Conservation (phyloP, 2,329 filamentous ascomycete genomes). For the Epichloe uncinata region DNA sequence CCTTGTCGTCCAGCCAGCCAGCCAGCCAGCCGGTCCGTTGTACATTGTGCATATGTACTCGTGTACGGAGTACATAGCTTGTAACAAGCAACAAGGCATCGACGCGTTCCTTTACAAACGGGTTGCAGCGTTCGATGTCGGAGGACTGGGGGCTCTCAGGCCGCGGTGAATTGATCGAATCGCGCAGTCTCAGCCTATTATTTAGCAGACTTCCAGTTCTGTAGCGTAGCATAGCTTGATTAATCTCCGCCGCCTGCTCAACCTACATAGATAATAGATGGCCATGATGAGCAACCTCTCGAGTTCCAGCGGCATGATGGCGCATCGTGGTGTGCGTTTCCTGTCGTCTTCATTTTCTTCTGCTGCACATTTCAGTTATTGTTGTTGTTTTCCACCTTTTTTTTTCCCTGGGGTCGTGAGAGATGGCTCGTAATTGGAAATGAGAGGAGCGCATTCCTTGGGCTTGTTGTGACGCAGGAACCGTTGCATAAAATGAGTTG, state of each 20-base stretch:
- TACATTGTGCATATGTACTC: background rate
- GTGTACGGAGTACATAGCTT: too few species aligned
- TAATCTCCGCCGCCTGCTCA: background rate
- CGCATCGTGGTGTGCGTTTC: background rate
- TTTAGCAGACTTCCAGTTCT: background rate
- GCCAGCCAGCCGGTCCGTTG: background rate
- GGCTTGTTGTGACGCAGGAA: conserved; percentile 3
- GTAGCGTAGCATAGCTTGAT: background rate
- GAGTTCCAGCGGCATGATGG: background rate
- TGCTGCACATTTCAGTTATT: background rate
- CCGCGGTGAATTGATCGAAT: background rate
- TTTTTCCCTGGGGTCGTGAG: background rate
- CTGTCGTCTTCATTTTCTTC: background rate
- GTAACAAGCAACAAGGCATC: background rate
- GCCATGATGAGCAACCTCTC: background rate
- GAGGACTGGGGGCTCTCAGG: background rate
- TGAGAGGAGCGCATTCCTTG: background rate
- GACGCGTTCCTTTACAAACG: background rate
- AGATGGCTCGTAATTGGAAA: background rate
- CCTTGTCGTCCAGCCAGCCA: background rate
- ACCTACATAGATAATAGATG: too few species aligned
- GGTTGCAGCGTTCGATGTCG: background rate
- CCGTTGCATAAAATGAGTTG: conserved; percentile 3
- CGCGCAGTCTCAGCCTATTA: background rate
- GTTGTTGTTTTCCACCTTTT: background rate